Base-by-base conservation (phyloP, 495 filamentous ascomycete genomes). In the Copromyces sp. region DNA sequence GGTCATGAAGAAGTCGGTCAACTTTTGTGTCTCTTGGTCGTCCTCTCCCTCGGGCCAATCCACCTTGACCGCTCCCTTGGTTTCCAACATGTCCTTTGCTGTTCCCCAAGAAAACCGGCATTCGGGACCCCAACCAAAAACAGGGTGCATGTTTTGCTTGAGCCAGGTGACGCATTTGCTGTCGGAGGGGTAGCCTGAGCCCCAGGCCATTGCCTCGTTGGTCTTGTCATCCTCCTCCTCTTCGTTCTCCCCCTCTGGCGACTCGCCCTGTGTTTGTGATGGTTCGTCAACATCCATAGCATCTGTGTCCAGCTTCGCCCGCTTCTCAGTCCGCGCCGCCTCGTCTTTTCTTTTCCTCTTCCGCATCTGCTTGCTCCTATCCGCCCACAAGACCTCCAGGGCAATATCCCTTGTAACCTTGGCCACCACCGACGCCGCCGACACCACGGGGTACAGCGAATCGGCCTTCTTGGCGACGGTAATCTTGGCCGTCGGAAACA, bases 391-490 rank as follows among this genome's bases (percentile, higher is more conserved):
- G 9, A 92, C 88, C 74, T 97, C 95, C 38, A 98, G 82, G 65
- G 93, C 93, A 2, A 91, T 91, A 82, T 99, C 95, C 73, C 95
- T 84, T 35, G 96, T 98, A 24, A 98, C 95, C 81, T 99, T 99
- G 35, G 95, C 95, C 76, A 91, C 95, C 6, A 99, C 94, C 75
- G 91, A 94, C 24, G 95, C 95, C 17, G 96, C 96, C 73, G 91
- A 94, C 24, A 99, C 95, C 80, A 91, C 94, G 5, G 95, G 96
- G 80, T 96, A 99, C 68, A 98, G 76, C 17, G 90, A 92, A 77
- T 99, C 95, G 4, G 96, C 95, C 86, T 98, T 98, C 83, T 97
- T 98, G 3, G 92, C 92, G 24, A 99, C 95, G 6, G 93, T 97
- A 75, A 99, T 90, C 47, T 86, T 86, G 14, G 89, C 80, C 0